Evolutionary conservation across 2,329 filamentous ascomycete genomes (phyloP).

Genomic region (Dothiorella sarmentorum): DNA sequence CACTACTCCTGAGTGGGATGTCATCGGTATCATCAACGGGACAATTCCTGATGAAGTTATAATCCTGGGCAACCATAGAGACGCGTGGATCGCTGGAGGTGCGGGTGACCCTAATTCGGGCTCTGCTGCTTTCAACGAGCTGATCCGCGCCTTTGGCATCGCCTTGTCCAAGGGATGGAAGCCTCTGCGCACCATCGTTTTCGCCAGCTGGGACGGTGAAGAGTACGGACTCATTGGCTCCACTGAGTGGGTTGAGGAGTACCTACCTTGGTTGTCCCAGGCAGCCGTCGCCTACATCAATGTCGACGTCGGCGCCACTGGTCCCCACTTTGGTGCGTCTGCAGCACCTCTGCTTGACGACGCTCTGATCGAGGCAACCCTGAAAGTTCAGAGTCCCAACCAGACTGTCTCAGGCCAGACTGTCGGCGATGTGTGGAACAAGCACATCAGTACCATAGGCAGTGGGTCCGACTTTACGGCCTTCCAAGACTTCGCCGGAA

Average conservation of each 20-base stretch:
- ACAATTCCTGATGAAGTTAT: slow-evolving; percentile 81
- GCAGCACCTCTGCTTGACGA: slow-evolving; percentile 75
- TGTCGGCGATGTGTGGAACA: slow-evolving; percentile 60
- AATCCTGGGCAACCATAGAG: slow-evolving; percentile 86
- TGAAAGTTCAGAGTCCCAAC: slow-evolving; percentile 54
- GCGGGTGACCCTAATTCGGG: slow-evolving; percentile 81
- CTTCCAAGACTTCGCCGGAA: slow-evolving; percentile 52
- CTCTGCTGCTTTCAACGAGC: slow-evolving; percentile 74
- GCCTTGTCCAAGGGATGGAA: slow-evolving; percentile 74
- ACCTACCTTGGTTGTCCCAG: slow-evolving; percentile 71
- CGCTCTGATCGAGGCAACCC: slow-evolving; percentile 62
- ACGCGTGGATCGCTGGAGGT: slow-evolving; percentile 82
- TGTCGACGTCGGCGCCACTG: slow-evolving; percentile 70
- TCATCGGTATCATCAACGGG: slow-evolving; percentile 89
- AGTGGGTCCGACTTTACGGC: slow-evolving; percentile 52
- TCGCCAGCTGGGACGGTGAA: slow-evolving; percentile 66
- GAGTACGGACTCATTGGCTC: slow-evolving; percentile 84
- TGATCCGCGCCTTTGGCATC: slow-evolving; percentile 69
- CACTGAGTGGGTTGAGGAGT: slow-evolving; percentile 92
- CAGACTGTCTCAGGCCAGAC: slow-evolving; percentile 69
- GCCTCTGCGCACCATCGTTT: slow-evolving; percentile 84
- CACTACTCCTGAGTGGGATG: slow-evolving; percentile 59
- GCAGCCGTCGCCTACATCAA: slow-evolving; percentile 81
- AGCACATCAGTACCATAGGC: slow-evolving; percentile 54
- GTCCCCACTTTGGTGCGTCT: slow-evolving; percentile 59